Evolutionary conservation across 495 filamentous ascomycete genomes (phyloP).

Genomic region (Platismatia glauca): DNA sequence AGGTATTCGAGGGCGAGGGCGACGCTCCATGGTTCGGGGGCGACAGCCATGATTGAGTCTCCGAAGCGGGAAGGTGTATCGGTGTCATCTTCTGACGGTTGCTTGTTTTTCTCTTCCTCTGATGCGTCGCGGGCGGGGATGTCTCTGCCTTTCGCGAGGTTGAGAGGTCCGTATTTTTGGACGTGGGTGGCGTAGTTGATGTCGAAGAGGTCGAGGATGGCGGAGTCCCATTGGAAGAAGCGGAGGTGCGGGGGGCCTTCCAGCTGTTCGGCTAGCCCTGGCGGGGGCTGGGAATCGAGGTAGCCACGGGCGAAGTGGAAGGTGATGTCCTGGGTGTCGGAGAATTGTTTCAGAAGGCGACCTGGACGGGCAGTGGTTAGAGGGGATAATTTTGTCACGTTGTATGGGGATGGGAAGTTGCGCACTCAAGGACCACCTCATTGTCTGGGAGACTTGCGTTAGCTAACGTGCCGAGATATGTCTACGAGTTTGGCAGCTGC

Average conservation of each 20-base stretch:
- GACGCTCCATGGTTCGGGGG: not conserved
- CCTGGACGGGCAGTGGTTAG: not conserved
- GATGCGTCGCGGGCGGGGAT: no score
- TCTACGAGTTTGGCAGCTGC: not conserved
- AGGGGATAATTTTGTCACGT: not conserved
- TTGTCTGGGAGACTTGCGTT: not conserved
- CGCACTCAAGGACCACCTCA: not conserved
- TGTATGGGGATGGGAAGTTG: not conserved
- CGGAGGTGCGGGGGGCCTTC: not conserved
- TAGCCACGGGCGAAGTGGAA: not conserved
- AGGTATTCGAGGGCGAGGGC: conserved; percentile 10
- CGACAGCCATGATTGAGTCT: not conserved
- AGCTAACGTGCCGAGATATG: not conserved
- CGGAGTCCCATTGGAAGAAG: not conserved
- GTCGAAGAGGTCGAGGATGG: not conserved
- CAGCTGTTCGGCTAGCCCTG: not conserved
- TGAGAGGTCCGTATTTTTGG: not conserved
- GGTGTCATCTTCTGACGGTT: not conserved
- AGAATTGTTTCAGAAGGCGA: not conserved
- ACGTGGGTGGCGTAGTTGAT: not conserved
- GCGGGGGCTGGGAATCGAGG: not conserved
- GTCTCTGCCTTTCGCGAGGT: not conserved
- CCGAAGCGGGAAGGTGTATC: no score
- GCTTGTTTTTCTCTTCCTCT: not conserved
- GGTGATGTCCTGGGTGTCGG: not conserved